Evolutionary conservation across 1,284 basidiomycete genomes (phyloP), one percentile per base, ranked within the genome.

Genomic region (Vanrija sp.): DNA sequence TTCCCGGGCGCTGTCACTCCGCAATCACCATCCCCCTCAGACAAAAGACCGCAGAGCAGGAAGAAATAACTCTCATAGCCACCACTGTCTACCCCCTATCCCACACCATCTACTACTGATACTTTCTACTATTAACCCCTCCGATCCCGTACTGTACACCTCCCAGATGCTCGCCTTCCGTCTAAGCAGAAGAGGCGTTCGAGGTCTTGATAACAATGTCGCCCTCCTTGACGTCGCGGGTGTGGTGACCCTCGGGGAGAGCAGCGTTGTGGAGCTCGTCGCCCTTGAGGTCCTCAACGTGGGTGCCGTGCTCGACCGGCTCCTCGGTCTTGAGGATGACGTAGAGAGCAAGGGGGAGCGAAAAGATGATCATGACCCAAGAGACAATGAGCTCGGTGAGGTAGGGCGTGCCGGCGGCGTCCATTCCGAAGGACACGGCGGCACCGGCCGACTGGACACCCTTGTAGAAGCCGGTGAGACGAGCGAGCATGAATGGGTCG

Each of bases 401-500:
- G 59, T 65, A 70, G 7, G 65, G 58, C 15, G 68, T 68, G 47
- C 56, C 47, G 25, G 77, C 75, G 4, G 79, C 79, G 62, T 81
- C 79, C 78, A 81, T 79, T 20, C 78, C 79, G 61, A 76, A 81
- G 18, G 72, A 75, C 68, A 79, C 41, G 72, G 65, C 78, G 2
- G 67, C 51, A n/a, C 78, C 78, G 31, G 70, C 68, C 18, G 66
- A 68, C 50, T 71, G 70, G 24, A 72, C 57, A 24, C 67, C 71
- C 57, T 72, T 75, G 69, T 74, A 73, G 53, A 68, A 66, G 6
- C 75, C 75, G 22, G 68, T 65, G 45, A 73, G 58, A 23, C 72
- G 67, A 9, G 73, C 73, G 24, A 75, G 66, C 41, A 45, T 51
- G 63, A 67, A 67, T 5, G 66, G 54, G 58, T 65, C 63, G 54